Evolutionary conservation across 208 protist species (phyloP).

Genomic region (Crithidia bombi): DNA sequence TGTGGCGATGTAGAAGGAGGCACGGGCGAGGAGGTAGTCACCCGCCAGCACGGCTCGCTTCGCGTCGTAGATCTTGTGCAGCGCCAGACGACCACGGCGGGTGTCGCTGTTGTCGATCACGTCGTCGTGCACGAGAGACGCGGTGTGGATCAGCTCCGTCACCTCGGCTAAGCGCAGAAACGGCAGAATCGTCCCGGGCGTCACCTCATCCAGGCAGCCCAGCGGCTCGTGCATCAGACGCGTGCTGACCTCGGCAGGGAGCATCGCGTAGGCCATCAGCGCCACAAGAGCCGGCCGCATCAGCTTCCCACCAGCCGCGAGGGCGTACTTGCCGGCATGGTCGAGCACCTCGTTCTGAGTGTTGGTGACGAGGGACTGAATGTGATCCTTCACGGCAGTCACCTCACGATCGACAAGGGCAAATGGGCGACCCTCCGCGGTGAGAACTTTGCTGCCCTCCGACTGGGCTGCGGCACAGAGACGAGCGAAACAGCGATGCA

Average conservation of each 20-base stretch:
- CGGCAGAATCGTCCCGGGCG: slow-evolving; percentile 58
- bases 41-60: slow-evolving; percentile 93
- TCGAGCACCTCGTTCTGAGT: slow-evolving; percentile 79
- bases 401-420: slow-evolving; percentile 71
- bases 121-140: slow-evolving; percentile 96
- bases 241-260: slow-evolving; percentile 55
- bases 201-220: slow-evolving; percentile 65
- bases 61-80: slow-evolving; percentile 86
- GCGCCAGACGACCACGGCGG: slow-evolving; percentile 82
- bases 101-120: slow-evolving; percentile 95
- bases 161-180: slow-evolving; percentile 92
- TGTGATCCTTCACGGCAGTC: slow-evolving; percentile 63
- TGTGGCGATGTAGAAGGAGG: slow-evolving; percentile 85
- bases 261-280: slow-evolving; percentile 76
- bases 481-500: slow-evolving; percentile 7
- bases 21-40: slow-evolving; percentile 94
- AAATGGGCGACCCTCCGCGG: slow-evolving; percentile 61
- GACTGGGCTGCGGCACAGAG: slow-evolving; percentile 20
- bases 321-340: slow-evolving; percentile 75
- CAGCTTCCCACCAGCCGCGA: slow-evolving; percentile 72
- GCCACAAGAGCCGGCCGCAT: slow-evolving; percentile 83
- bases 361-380: slow-evolving; percentile 62
- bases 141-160: slow-evolving; percentile 96
- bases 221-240: slow-evolving; percentile 43
- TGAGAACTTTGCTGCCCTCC: slow-evolving; percentile 42